Evolutionary conservation across 495 filamentous ascomycete genomes (phyloP), one percentile per base, ranked within the genome.

Genomic region (Pseudoneurospora amorphoporcata): DNA sequence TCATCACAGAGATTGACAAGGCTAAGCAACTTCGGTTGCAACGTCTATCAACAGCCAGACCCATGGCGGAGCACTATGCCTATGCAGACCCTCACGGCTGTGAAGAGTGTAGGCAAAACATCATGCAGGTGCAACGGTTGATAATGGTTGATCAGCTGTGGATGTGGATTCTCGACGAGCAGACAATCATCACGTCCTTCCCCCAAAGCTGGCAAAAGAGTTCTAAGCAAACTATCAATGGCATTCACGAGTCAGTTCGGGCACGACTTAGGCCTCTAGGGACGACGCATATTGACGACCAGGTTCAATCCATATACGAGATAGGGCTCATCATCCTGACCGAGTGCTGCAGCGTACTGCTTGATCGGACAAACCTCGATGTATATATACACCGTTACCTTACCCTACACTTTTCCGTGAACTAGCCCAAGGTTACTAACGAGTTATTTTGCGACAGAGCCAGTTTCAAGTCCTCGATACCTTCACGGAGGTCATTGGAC

Each of bases 101-200:
- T 2, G 47, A 58, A 3, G 47, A 58, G 10, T 58, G 47, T 37
- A 74, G 45, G 17, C 74, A 74, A 8, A 78, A 84, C 16, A 81
- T 83, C 9, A 75, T 72, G 10, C 82, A 83, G 19, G 83, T 89
- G 17, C 84, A 87, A 0, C 88, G 90, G 70, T 84, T 92, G n/a
- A 86, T 92, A 78, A 93, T 92, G 91, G 90, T 92, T 2, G 91
- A 92, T 72, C 90, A 92, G 75, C 81, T 92, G 3, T 92, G 90
- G 90, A 86, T 92, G 84, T 92, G 90, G 90, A 85, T 92, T 38
- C 74, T 92, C 3, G 90, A 90, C 37, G 85, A 86, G 12, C 72
- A 88, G 17, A 84, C 91, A 35, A 87, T 93, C 58, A 87, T 93
- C n/a, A 91, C 90, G 0, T 85, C 85, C 69, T 92, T 93, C 73